Conservation (phyloP, 2,329 filamentous ascomycete genomes). For the Corinectria fuckeliana region DNA sequence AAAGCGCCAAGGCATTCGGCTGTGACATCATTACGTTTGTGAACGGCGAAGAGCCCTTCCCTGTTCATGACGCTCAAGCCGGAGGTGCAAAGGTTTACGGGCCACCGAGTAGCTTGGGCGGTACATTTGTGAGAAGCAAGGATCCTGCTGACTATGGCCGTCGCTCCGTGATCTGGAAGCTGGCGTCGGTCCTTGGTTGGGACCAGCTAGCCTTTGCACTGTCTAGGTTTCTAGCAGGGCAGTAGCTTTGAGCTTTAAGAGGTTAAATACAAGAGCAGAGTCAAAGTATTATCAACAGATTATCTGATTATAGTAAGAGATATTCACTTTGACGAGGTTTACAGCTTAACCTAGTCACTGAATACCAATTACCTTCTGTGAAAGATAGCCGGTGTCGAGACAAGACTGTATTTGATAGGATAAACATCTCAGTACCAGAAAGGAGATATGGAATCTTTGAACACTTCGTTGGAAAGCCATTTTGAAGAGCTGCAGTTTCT, state of each 20-base stretch:
- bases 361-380: too few species aligned
- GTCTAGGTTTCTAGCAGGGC: neutral
- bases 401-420: too few species aligned
- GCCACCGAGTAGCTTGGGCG: neutral
- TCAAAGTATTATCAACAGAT: neutral
- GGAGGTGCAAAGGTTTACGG: neutral
- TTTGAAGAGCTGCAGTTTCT: too few species aligned
- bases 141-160: neutral
- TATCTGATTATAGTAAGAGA: too few species aligned
- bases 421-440: too few species aligned
- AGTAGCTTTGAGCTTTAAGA: neutral
- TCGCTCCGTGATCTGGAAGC: neutral
- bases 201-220: neutral
- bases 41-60: neutral
- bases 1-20: neutral
- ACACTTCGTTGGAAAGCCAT: too few species aligned
- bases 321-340: too few species aligned
- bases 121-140: neutral
- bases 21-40: neutral
- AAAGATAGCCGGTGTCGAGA: too few species aligned
- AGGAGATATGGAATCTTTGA: too few species aligned
- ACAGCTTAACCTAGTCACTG: too few species aligned
- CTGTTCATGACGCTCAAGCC: neutral
- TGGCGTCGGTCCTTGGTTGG: neutral
- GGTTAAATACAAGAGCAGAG: neutral